Conservation (phyloP, 2,329 filamentous ascomycete genomes). For the Grosmannia clavigera region DNA sequence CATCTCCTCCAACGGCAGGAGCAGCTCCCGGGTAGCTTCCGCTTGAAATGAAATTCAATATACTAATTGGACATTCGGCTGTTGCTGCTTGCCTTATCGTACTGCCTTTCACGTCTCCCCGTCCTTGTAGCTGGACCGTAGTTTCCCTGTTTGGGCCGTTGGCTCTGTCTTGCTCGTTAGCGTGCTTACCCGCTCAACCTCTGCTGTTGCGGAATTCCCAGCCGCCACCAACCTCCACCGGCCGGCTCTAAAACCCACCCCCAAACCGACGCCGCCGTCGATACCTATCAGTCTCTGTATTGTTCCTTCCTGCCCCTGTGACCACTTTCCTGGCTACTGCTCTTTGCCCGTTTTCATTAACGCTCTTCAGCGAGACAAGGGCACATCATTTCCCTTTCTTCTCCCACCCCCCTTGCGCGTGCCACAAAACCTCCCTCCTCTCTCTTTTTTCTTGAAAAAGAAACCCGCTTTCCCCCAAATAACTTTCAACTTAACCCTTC, state of each 20-base stretch:
- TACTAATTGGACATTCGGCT: not conserved
- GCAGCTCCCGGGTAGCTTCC: not conserved
- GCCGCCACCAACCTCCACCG: slow-evolving; percentile 12
- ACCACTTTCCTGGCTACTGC: slow-evolving; percentile 1
- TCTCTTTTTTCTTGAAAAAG: slow-evolving; percentile 11
- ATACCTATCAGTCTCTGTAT: slow-evolving; percentile 5
- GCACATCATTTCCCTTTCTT: slow-evolving; percentile 8
- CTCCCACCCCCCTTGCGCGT: slow-evolving; percentile 10
- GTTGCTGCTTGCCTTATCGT: not conserved
- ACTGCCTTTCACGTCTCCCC: not conserved
- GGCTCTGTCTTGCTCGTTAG: slow-evolving; percentile 6
- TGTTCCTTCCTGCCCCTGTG: slow-evolving; percentile 7
- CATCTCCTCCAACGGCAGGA: not conserved
- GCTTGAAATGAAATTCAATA: not conserved
- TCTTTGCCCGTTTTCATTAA: slow-evolving; percentile 10
- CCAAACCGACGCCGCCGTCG: slow-evolving; percentile 3
- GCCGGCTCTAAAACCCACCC: slow-evolving; percentile 3
- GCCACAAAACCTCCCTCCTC: slow-evolving; percentile 9
- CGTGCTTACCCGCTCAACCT: slow-evolving; percentile 4
- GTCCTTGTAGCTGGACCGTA: not conserved
- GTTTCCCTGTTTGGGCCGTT: slow-evolving; percentile 2
- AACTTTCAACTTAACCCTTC: slow-evolving; percentile 11
- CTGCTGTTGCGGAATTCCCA: slow-evolving; percentile 7
- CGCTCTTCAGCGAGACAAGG: slow-evolving; percentile 9
- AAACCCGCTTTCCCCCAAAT: slow-evolving; percentile 13